Evolutionary conservation across 345 rosid genomes (phyloP).

Genomic region (Lepidium didymum): DNA sequence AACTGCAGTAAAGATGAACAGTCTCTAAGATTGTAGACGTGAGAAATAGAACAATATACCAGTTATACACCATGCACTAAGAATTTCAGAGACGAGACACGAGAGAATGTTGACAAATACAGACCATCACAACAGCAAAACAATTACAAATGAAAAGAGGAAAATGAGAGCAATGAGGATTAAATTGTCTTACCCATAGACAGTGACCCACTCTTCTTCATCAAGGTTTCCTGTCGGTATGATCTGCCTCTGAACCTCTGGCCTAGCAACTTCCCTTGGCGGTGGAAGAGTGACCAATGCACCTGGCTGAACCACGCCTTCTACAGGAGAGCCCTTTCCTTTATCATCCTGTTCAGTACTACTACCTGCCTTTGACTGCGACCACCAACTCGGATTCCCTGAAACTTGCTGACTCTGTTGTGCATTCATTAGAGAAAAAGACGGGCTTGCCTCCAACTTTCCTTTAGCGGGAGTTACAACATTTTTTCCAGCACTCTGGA

Average conservation of each 20-base stretch:
- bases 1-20: not conserved
- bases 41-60: not conserved
- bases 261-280: constrained; percentile 93
- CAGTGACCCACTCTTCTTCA: constrained; percentile 98
- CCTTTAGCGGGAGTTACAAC: constrained; percentile 51
- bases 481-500: constrained; percentile 46
- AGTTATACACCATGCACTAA: not conserved
- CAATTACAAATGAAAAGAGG: not conserved
- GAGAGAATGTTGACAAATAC: not conserved
- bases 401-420: constrained; percentile 64
- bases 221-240: constrained; percentile 68
- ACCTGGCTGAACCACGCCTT: constrained; percentile 83
- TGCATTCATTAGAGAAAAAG: constrained; percentile 50
- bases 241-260: constrained; percentile 66
- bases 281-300: constrained; percentile 86
- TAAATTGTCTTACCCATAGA: constrained; percentile 63
- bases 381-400: constrained; percentile 68
- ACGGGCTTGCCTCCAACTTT: constrained; percentile 53
- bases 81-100: not conserved
- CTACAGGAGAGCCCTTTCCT: constrained; percentile 86
- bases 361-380: constrained; percentile 42
- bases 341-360: constrained; percentile 68
- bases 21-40: not conserved
- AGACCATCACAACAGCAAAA: not conserved
- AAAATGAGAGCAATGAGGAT: not conserved